Conservation (phyloP, 495 filamentous ascomycete species). For the Podospora bellae-mahoneyi region DNA sequence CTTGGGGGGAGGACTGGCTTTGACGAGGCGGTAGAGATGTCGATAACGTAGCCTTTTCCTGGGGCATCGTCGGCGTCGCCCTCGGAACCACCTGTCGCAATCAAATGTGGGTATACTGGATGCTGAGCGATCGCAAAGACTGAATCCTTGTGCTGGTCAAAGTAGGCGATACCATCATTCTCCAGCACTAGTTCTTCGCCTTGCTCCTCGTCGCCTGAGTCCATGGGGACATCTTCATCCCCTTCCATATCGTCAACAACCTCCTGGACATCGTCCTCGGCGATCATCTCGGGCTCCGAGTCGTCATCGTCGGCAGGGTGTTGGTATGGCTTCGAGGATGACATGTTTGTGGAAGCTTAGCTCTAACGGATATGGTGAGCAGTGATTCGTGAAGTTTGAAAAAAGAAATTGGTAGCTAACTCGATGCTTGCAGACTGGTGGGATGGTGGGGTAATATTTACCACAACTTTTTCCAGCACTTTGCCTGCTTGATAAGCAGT, state of each 20-base stretch:
- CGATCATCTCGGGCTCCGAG: conserved; percentile 57
- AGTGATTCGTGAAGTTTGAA: background rate
- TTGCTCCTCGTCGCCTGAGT: conserved; percentile 56
- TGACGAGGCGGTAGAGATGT: conserved; percentile 63
- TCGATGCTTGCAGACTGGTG: background rate
- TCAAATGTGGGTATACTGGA: conserved; percentile 68
- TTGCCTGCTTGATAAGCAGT: conserved; percentile 7
- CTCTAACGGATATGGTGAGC: background rate
- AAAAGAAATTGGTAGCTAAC: background rate
- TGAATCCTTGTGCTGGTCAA: conserved; percentile 80
- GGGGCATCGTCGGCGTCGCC: conserved; percentile 65
- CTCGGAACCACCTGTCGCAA: conserved; percentile 83
- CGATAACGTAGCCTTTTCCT: conserved; percentile 68
- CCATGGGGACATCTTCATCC: conserved; percentile 74
- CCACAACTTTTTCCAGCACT: background rate
- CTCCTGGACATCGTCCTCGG: conserved; percentile 55
- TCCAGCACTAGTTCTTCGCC: conserved; percentile 72
- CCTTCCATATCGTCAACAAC: conserved; percentile 62
- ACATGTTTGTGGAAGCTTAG: conserved; percentile 17
- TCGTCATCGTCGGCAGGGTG: conserved; percentile 42
- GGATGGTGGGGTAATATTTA: conserved; percentile 10
- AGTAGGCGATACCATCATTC: conserved; percentile 90
- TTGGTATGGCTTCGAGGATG: conserved; percentile 25
- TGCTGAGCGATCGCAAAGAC: conserved; percentile 94
- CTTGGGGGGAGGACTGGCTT: conserved; percentile 65